Evolutionary conservation across 139 green algal species (phyloP).

Genomic region (Chlorella vulgaris): DNA sequence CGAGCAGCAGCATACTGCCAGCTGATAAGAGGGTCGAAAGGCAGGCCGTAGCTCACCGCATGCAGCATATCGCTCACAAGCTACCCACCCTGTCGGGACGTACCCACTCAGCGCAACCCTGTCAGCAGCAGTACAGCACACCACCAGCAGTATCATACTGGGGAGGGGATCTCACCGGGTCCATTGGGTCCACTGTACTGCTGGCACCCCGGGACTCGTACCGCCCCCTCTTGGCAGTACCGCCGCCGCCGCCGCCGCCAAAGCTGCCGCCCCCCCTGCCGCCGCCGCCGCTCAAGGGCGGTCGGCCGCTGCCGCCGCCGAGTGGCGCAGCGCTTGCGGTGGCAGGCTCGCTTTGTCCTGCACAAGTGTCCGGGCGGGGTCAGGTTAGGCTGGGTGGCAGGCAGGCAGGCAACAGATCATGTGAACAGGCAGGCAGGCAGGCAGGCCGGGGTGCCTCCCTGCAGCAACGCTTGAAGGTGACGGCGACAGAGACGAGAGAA

Average conservation of each 20-base stretch:
- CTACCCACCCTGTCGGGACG: too few species aligned
- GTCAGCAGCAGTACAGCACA: too few species aligned
- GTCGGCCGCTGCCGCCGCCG: neutral
- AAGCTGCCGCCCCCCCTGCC: slow-evolving; percentile 28
- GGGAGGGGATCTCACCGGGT: slow-evolving; percentile 57
- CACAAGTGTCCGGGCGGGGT: neutral
- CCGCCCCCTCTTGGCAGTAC: slow-evolving; percentile 27
- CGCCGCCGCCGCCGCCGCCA: slow-evolving; percentile 27
- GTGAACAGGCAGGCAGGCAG: too few species aligned
- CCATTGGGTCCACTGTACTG: slow-evolving; percentile 78
- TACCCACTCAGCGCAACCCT: too few species aligned
- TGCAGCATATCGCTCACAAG: too few species aligned
- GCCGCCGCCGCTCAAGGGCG: neutral
- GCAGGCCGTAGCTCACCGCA: too few species aligned
- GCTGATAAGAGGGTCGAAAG: too few species aligned
- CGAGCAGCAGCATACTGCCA: too few species aligned
- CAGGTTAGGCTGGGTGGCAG: neutral
- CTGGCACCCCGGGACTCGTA: slow-evolving; percentile 32
- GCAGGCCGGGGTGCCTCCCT: too few species aligned
- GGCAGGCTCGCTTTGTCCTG: neutral
- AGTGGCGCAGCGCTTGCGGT: neutral
- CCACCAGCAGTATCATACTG: neutral
- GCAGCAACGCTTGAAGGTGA: too few species aligned
- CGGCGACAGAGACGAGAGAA: too few species aligned
- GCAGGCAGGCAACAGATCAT: too few species aligned